Base-by-base conservation (phyloP, 2,329 filamentous ascomycete genomes). In the Paraphoma chrysanthemicola region DNA sequence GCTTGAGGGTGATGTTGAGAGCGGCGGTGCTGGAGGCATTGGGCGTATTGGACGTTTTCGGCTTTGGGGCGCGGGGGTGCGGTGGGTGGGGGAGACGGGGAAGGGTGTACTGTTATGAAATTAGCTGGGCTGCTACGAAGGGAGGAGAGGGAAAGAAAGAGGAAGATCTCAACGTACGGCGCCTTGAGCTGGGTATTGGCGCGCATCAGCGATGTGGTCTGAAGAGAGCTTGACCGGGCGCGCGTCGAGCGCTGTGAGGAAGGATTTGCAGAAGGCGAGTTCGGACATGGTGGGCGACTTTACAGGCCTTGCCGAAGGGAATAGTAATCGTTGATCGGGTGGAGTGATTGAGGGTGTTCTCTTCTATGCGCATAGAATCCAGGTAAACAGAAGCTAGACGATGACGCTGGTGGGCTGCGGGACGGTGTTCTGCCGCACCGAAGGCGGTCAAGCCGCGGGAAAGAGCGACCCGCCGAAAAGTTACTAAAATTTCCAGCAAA, bases 161-260 rank as follows among this genome's bases (percentile, higher is more conserved):
- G 62, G 30, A 42, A 45, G 56, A n/a, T n/a, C n/a, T n/a, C n/a
- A 48, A 76, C 88, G 30, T 85, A 97, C 94, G 14, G 93, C 90
- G 63, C 88, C 84, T 60, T 90, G 87, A 28, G 90, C 82, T 23
- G 91, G 90, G 74, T 94, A 93, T 64, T 84, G 87, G 69, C 88
- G 88, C 48, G 92, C 88, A 73, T 97, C 92, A 78, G 94, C 91
- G 77, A 96, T 88, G 86, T 97, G 90, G 77, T 98, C 92, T 63
- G 91, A 83, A n/a, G 90, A 88, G 62, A 98, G 86, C 82, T 93
- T 96, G 68, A 88, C 78, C 7, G 93, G 90, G 48, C 89, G 88
- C 58, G 88, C 86, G 78, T 96, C 92, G 60, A 98, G 86, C 18
- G 87, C 85, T 50, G 88, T 82, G 66, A 99, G 88, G 78, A 96